Percentiles rank a stretch among this genome's conserved stretches.
These are phyloP conservation scores for Tricholoma sp. DNA, from an alignment of 768 basidiomycete genomes.

Conservation along the genomic window DNA sequence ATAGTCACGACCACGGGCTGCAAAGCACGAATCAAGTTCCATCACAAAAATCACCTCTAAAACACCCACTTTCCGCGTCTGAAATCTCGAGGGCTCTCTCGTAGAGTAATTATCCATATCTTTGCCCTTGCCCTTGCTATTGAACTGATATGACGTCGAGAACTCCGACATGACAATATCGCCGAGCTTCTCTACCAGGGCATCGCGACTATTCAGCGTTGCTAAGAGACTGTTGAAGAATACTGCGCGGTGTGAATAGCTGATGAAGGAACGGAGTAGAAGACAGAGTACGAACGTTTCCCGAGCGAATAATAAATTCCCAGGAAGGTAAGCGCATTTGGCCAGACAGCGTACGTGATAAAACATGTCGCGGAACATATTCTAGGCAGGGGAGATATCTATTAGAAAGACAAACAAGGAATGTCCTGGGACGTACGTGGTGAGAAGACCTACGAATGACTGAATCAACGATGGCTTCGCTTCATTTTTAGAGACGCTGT, in stretches of 20 bases:
- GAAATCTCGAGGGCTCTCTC: not conserved
- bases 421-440: constrained; percentile 18
- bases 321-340: constrained; percentile 38
- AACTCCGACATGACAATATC: constrained; percentile 9
- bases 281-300: constrained; percentile 29
- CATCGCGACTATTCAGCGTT: constrained; percentile 22
- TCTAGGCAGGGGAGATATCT: constrained; percentile 1
- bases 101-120: not conserved
- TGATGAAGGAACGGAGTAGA: not conserved
- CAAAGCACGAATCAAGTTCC: not conserved
- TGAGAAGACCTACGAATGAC: constrained; percentile 23
- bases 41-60: not conserved
- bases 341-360: constrained; percentile 37
- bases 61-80: constrained; percentile 2
- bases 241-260: constrained; percentile 12
- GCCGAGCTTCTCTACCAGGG: constrained; percentile 17
- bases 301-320: constrained; percentile 41
- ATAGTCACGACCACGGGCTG: constrained; percentile 14
- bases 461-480: not conserved
- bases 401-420: not conserved
- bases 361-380: constrained; percentile 26
- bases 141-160: not conserved
- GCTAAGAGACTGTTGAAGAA: constrained; percentile 30
- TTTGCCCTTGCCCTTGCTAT: not conserved
- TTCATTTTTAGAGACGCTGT: not conserved